Base-by-base conservation (phyloP, 768 basidiomycete species). In the Tylopilus intermedius region DNA sequence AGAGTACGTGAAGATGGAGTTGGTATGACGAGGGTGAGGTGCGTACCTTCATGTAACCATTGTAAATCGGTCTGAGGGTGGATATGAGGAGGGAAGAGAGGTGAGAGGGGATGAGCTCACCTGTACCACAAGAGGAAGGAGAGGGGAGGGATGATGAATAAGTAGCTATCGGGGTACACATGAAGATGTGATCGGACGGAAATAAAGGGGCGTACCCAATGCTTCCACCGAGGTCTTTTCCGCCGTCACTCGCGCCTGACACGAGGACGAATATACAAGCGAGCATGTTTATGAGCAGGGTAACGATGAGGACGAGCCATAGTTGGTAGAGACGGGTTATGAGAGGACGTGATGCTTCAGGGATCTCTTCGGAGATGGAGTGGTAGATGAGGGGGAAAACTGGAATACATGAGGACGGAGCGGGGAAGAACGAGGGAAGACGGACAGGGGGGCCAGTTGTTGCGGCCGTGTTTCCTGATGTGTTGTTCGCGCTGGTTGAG, bases 41-140 rank as follows among this genome's bases (percentile, higher is more conserved):
- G 51, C 75, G 66, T 63, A 86, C 94, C 81, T 96, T 95, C 85
- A 93, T 91, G 75, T 92, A 95, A 49, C 90, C 94, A 62, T 96
- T 94, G 76, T 98, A 98, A 66, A 94, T 90, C 14, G 95, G 94
- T 63, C 92, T 92, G 63, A 1, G 26, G 6, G 29, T 32, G 38
- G 24, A 37, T 47, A 50, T 27, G 54, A 63, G 48, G 50, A 35
- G 47, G 33, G 50, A 55, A 56, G 14, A 40, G 51, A 47, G 7
- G 53, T 24, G 40, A 51, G 47, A 47, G 44, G 43, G 33, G 49
- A 39, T 47, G 58, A 22, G 67, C 87, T 63, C 58, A 88, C 90
- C 93, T 83, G 69, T 95, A 99, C 95, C 95, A 97, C 56, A 94
- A 77, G 55, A 97, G 76, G 75, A 99, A 98, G 13, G 90, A 93